A percentile compares a stretch with the other conserved stretches of the same genome.
phyloP scores from a whole-genome alignment of 768 basidiomycete species.

The Lactifluus hygrophoroides region DNA sequence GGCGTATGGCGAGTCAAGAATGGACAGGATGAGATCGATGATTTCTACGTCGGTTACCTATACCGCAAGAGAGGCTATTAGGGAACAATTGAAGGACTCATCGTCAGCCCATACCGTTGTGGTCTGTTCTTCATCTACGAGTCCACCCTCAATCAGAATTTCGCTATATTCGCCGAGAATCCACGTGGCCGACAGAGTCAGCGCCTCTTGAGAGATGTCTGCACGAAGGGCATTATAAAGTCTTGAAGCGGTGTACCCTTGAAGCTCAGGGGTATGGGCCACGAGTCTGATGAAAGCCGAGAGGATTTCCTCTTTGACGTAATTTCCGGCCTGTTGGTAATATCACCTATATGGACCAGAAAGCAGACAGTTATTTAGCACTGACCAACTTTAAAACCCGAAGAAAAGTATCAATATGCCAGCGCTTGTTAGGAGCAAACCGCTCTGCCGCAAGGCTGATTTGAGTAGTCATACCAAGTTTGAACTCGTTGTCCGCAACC shows the following conservation, averaged over 20 bases:
- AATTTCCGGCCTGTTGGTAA: conserved; percentile 79
- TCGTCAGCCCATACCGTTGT: conserved; percentile 42
- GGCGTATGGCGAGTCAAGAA: conserved; percentile 89
- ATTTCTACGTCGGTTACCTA: conserved; percentile 77
- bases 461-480: conserved; percentile 95
- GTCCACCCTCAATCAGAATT: conserved; percentile 74
- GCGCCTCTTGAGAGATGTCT: conserved; percentile 93
- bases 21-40: conserved; percentile 76
- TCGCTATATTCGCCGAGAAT: conserved; percentile 96
- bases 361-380: conserved; percentile 9
- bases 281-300: conserved; percentile 94
- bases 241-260: conserved; percentile 90
- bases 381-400: conserved; percentile 84
- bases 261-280: conserved; percentile 93
- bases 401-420: conserved; percentile 98
- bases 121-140: conserved; percentile 67
- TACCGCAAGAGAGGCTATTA: not conserved
- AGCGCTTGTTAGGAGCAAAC: conserved; percentile 94
- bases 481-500: conserved; percentile 98
- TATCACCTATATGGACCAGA: not conserved
- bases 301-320: conserved; percentile 91
- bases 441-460: conserved; percentile 92
- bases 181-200: conserved; percentile 92
- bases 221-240: conserved; percentile 78
- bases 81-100: not conserved